These are phyloP conservation scores for Microbotryum saponariae DNA, from an alignment of 1,284 basidiomycete genomes.

Conservation along the genomic window DNA sequence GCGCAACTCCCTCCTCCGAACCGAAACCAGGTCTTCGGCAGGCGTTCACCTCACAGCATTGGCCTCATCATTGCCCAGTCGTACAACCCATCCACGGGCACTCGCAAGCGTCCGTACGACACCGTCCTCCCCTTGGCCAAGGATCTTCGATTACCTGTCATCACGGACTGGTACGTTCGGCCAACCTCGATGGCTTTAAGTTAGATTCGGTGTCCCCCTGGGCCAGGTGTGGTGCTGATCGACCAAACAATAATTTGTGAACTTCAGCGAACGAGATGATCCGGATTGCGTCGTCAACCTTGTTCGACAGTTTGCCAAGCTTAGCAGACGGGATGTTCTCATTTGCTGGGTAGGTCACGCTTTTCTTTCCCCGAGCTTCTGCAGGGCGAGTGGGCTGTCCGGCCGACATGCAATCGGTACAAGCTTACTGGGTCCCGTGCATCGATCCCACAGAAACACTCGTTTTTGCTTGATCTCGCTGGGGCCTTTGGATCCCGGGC, in stretches of 20 bases:
- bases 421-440: neutral
- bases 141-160: slow-evolving; percentile 36
- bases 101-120: slow-evolving; percentile 36
- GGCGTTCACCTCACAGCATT: slow-evolving; percentile 31
- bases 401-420: neutral
- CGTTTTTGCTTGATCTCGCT: slow-evolving; percentile 35
- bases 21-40: slow-evolving; percentile 32
- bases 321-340: slow-evolving; percentile 29
- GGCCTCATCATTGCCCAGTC: slow-evolving; percentile 38
- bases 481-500: slow-evolving; percentile 33
- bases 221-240: neutral
- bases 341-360: slow-evolving; percentile 36
- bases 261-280: slow-evolving; percentile 36
- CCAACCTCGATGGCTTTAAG: neutral
- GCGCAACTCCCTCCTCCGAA: too few relatives aligned
- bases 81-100: slow-evolving; percentile 33
- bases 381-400: neutral
- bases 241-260: neutral
- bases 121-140: slow-evolving; percentile 39
- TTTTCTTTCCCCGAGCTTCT: neutral
- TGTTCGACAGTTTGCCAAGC: slow-evolving; percentile 32
- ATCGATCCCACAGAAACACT: slow-evolving; percentile 28
- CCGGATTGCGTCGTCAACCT: slow-evolving; percentile 33
- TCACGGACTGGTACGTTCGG: slow-evolving; percentile 35
- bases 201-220: neutral